Evolutionary conservation across 495 filamentous ascomycete species (phyloP).

Genomic region (Diplogelasinospora grovesii): DNA sequence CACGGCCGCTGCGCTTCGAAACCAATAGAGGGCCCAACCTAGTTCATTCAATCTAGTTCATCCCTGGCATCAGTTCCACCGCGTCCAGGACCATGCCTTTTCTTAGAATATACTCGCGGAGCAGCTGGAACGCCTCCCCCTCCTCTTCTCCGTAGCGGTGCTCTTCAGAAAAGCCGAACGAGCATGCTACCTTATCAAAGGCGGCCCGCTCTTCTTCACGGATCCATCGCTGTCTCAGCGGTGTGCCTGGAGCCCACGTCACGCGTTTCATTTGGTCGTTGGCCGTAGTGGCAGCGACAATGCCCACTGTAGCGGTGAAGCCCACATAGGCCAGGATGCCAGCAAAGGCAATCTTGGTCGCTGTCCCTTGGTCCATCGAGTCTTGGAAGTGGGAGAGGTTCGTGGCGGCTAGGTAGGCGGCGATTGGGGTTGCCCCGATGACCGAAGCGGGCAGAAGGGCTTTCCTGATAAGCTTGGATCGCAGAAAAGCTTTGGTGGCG

Average conservation of each 20-base stretch:
- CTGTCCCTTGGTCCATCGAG: conserved; percentile 61
- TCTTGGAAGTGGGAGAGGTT: conserved; percentile 55
- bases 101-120: conserved; percentile 71
- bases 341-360: conserved; percentile 70
- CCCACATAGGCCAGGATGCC: conserved; percentile 77
- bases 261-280: conserved; percentile 96
- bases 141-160: conserved; percentile 81
- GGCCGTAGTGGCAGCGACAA: conserved; percentile 74
- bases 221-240: conserved; percentile 79
- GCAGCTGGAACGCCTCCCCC: conserved; percentile 77
- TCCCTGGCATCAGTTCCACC: conserved; percentile 82
- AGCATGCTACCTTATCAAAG: conserved; percentile 72
- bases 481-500: conserved; percentile 61
- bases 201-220: conserved; percentile 90
- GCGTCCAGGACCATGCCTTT: conserved; percentile 87
- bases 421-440: conserved; percentile 56
- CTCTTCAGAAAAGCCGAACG: conserved; percentile 84
- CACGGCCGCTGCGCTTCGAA: too few relatives aligned
- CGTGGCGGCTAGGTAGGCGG: conserved; percentile 60
- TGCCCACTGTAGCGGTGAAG: conserved; percentile 68
- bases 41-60: conserved; percentile 48
- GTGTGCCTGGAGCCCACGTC: conserved; percentile 74
- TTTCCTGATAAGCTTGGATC: conserved; percentile 51
- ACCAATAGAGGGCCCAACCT: too few relatives aligned
- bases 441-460: conserved; percentile 34